phyloP scores from a whole-genome alignment of 2,329 filamentous ascomycete species.

The Alternaria rosae region DNA sequence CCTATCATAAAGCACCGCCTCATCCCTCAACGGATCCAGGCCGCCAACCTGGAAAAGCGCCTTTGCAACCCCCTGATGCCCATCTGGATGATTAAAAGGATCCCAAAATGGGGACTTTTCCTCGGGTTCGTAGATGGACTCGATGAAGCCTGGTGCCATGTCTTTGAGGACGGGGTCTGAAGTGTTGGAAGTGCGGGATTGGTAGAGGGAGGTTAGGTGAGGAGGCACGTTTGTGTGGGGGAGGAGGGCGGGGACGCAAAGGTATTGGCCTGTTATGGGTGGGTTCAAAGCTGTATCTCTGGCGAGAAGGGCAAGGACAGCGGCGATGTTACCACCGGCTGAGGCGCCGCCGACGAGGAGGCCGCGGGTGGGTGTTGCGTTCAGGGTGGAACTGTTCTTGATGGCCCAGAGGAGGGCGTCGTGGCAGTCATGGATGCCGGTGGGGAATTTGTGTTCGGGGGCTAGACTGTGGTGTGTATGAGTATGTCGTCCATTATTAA shows the following conservation, averaged over 20 bases:
- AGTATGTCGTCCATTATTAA: no score
- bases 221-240: constrained; percentile 51
- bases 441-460: constrained; percentile 60
- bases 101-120: constrained; percentile 37
- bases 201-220: constrained; percentile 51
- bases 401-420: constrained; percentile 56
- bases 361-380: constrained; percentile 54
- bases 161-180: constrained; percentile 36
- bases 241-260: constrained; percentile 57
- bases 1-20: constrained; percentile 58
- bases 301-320: constrained; percentile 55
- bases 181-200: constrained; percentile 41
- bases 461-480: constrained; percentile 49
- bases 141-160: constrained; percentile 16
- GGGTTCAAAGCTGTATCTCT: constrained; percentile 52
- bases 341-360: constrained; percentile 62
- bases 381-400: constrained; percentile 37
- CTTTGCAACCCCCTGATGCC: constrained; percentile 53
- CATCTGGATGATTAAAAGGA: constrained; percentile 43
- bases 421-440: constrained; percentile 57
- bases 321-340: constrained; percentile 62
- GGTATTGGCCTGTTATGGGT: constrained; percentile 56
- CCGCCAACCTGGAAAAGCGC: constrained; percentile 59
- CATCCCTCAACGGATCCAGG: constrained; percentile 58
- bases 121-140: constrained; percentile 38